These are phyloP conservation scores for Scheffersomyces stambukii DNA, from an alignment of 1,139 yeast genomes.

Conservation along the genomic window DNA sequence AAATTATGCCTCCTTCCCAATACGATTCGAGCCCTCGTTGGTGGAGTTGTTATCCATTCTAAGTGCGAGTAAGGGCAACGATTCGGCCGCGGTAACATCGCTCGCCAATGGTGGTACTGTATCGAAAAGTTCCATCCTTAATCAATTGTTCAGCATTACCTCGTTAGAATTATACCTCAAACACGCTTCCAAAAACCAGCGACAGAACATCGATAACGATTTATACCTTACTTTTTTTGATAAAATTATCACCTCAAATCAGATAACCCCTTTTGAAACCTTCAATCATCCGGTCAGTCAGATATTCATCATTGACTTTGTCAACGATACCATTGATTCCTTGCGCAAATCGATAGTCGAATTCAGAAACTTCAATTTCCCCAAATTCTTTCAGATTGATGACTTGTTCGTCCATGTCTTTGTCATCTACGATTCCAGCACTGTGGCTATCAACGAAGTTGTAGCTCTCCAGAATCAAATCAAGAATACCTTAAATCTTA, in stretches of 20 bases:
- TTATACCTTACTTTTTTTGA: constrained; percentile 60
- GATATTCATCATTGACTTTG: constrained; percentile 56
- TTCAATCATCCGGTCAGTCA: constrained; percentile 88
- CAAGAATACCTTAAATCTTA: constrained; percentile 21
- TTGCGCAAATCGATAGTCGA: constrained; percentile 36
- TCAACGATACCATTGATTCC: constrained; percentile 45
- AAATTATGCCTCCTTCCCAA: constrained; percentile 41
- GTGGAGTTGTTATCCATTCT: constrained; percentile 37
- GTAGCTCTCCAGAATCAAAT: constrained; percentile 30
- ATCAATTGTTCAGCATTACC: constrained; percentile 37
- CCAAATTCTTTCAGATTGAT: constrained; percentile 55
- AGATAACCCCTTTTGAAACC: constrained; percentile 77
- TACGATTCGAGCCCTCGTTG: constrained; percentile 40
- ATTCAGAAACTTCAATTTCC: constrained; percentile 44
- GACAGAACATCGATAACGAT: constrained; percentile 13
- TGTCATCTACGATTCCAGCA: constrained; percentile 30
- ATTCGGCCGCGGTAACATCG: background rate
- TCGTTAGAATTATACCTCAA: constrained; percentile 34
- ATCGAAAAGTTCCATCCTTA: constrained; percentile 8
- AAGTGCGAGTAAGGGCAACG: constrained; percentile 14
- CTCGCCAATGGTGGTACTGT: background rate
- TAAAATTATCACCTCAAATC: constrained; percentile 56
- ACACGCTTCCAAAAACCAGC: constrained; percentile 11
- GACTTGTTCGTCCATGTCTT: constrained; percentile 51
- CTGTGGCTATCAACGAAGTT: constrained; percentile 19